Evolutionary conservation across 192 early-diverging fungal species (phyloP), one percentile per base, ranked within the genome.

Genomic region (Coemansia sp.): DNA sequence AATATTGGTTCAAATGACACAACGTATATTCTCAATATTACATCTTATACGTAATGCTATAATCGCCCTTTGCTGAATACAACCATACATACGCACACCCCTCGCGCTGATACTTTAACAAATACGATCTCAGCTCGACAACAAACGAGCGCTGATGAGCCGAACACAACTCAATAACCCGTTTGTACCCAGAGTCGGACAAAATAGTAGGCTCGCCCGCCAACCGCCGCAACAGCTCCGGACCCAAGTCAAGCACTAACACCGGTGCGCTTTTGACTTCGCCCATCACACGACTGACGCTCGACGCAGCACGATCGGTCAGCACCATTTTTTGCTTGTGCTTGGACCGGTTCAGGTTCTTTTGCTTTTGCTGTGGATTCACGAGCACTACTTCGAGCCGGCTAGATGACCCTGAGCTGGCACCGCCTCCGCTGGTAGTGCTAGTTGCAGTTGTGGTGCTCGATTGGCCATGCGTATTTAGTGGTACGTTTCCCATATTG

Each of bases 11-110:
- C 29, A 31, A 43, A 43, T 1, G 4, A 1, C 39, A 41, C 2
- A 43, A 43, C 41, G 3, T 43, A 12, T 43, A 43, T 43, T 43
- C 10, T 16, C 41, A 14, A 43, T 11, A 19, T 49, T 68, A 75
- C 35, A 86, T 69, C 49, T 84, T 76, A 60, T 88, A 92, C 7
- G 86, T 74, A 16, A 85, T 67, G 7, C 85, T 84, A 61, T 73
- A 83, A 39, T 92, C 87, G 72, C 86, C 87, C 51, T 84, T 84
- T 53, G 86, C 82, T 0, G 88, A 87, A 68, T 92, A 90, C 16
- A 92, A 67, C 90, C 90, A 92, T 7, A 92, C 81, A 65, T 82
- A 87, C 38, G 64, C 58, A 19, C 74, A 72, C 1, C 68, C 71
- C 26, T 82, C 69, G n/a, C 75, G 68, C 11, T 48, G 53, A 12